Conservation (phyloP, 768 basidiomycete genomes). For the Amanita exitialis region DNA sequence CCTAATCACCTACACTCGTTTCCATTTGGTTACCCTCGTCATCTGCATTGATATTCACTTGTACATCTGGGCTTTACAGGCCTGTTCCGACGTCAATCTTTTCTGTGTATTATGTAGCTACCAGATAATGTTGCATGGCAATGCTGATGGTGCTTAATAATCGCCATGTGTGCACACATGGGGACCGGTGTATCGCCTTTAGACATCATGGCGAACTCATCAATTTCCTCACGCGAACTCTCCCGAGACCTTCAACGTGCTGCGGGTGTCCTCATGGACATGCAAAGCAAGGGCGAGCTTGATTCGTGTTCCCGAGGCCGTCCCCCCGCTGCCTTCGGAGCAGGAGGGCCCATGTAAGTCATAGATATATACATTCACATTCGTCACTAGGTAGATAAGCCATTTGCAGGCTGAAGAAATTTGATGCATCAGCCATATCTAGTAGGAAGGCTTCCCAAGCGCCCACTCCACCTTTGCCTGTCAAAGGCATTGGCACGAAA, state of each 20-base stretch:
- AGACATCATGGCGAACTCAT: constrained; percentile 9
- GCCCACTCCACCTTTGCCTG: constrained; percentile 71
- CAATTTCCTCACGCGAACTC: constrained; percentile 22
- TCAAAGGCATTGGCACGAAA: constrained; percentile 85
- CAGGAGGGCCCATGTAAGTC: constrained; percentile 66
- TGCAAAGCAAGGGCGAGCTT: constrained; percentile 29
- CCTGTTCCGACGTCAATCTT: constrained; percentile 2
- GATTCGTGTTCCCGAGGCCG: constrained; percentile 28
- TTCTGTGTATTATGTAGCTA: constrained; percentile 22
- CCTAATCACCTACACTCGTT: constrained; percentile 6
- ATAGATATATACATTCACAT: neutral
- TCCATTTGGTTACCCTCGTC: constrained; percentile 10
- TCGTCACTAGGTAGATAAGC: neutral
- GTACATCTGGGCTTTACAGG: constrained; percentile 11
- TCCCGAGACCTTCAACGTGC: constrained; percentile 39
- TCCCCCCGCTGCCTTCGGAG: constrained; percentile 57
- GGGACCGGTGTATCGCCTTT: neutral
- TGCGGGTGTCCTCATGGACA: constrained; percentile 41
- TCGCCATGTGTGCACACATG: neutral
- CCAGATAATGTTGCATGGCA: constrained; percentile 6
- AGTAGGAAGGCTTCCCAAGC: constrained; percentile 66
- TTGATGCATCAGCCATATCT: constrained; percentile 63
- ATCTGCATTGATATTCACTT: constrained; percentile 15
- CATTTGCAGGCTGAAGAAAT: constrained; percentile 59
- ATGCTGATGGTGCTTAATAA: constrained; percentile 5